phyloP scores from a whole-genome alignment of 257 asterid species.

The Salvia splendens region DNA sequence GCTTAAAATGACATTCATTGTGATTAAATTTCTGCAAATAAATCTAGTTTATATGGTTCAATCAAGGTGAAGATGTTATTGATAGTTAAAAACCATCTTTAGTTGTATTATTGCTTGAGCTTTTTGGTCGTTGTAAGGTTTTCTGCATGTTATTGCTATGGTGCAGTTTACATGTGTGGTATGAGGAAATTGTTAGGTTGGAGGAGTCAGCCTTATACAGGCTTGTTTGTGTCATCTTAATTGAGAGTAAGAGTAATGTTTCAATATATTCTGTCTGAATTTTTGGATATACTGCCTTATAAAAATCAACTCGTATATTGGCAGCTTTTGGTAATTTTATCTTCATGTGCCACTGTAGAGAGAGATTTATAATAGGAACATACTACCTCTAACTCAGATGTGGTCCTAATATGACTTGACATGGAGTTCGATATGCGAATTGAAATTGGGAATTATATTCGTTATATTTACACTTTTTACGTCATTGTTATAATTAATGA shows the following conservation, averaged over 20 bases:
- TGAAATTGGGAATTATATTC: background rate
- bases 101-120: background rate
- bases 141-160: background rate
- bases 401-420: constrained; percentile 9
- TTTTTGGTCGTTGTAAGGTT: constrained; percentile 6
- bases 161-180: background rate
- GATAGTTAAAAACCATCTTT: background rate
- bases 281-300: background rate
- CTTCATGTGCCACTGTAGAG: constrained; percentile 10
- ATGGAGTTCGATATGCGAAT: background rate
- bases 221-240: background rate
- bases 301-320: background rate
- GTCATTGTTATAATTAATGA: background rate
- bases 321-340: background rate
- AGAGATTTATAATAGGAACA: constrained; percentile 1
- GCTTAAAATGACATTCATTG: background rate
- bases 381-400: background rate
- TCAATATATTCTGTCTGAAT: background rate
- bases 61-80: background rate
- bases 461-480: background rate
- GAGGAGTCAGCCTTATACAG: background rate
- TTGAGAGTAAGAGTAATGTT: constrained; percentile 8
- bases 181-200: background rate
- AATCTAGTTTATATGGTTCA: background rate
- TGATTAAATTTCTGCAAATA: background rate